Evolutionary conservation across 176 grass and related monocot species (phyloP), one percentile per base, ranked within the genome.

Genomic region (Ananas comosus): DNA sequence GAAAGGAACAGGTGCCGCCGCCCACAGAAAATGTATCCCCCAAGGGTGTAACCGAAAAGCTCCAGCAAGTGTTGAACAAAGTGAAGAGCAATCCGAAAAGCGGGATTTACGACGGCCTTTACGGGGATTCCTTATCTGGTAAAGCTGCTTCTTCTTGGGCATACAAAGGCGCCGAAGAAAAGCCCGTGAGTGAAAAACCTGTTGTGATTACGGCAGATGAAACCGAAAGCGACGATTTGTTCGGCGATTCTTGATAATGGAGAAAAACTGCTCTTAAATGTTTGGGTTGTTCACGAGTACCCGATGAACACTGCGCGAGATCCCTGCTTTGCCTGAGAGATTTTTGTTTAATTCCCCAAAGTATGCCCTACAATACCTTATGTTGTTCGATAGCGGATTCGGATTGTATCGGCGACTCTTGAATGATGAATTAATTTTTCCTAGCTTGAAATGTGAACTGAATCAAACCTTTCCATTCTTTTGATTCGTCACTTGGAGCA

Each of bases 101-200:
- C 51, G 88, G 86, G 48, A 92, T 97, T 52, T 97, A 97, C 47
- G 89, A 87, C 75, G 89, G 85, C 48, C 82, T 92, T 71, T 97
- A 83, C 72, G 93, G 89, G n/a, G 84, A 88, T 70, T 67, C 88
- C 65, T 29, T 84, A 71, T 74, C 68, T 83, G 77, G 65, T 25
- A 77, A 69, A 52, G 89, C 51, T 25, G 63, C 81, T 11, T 90
- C 89, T 42, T 87, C 88, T 80, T 97, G 93, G 93, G 93, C 93
- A 11, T 92, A 85, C 67, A 87, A 69, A 77, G 53, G 11, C 19
- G 9, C 49, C 28, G 66, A 69, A 42, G 93, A 83, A 50, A 89
- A 87, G 22, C 51, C 71, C 49, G 70, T 61, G 50, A 58, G 25
- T 81, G 59, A 68, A 27, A 76, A 80, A 24, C 74, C 53, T 49